These are phyloP conservation scores for Calonectria ilicicola DNA, from an alignment of 2,329 filamentous ascomycete genomes.

Conservation along the genomic window DNA sequence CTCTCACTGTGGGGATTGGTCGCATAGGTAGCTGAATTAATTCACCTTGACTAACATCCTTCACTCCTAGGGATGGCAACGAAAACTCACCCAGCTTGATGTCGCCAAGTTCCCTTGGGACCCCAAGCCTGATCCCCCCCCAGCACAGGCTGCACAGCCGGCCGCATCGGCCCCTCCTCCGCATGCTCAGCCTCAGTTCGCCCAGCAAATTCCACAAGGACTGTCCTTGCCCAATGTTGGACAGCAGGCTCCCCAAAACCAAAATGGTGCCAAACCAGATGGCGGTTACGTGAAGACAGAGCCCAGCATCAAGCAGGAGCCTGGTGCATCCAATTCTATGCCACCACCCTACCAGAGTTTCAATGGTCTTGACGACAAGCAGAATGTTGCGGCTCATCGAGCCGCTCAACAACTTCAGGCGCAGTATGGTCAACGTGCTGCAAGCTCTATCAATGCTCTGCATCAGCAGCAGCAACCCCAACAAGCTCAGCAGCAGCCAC, in stretches of 20 bases:
- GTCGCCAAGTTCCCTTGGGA: conserved; percentile 97
- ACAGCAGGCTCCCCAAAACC: conserved; percentile 38
- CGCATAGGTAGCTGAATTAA: neutral
- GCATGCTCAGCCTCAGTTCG: conserved; percentile 48
- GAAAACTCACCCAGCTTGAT: conserved; percentile 85
- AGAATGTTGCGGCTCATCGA: conserved; percentile 62
- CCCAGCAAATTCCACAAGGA: conserved; percentile 42
- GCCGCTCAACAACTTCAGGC: conserved; percentile 68
- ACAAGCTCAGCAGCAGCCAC: conserved; percentile 43
- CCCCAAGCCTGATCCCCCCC: conserved; percentile 77
- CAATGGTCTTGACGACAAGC: conserved; percentile 49
- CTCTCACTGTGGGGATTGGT: neutral
- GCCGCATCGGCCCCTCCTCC: conserved; percentile 36
- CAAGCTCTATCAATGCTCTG: conserved; percentile 74
- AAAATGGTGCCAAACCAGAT: conserved; percentile 59
- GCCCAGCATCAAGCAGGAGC: conserved; percentile 59
- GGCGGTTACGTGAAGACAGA: conserved; percentile 60
- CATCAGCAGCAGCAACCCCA: conserved; percentile 55
- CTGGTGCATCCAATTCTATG: conserved; percentile 49
- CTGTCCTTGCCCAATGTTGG: conserved; percentile 47
- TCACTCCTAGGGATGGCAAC: conserved; percentile 84
- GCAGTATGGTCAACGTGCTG: conserved; percentile 73
- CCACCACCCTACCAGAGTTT: conserved; percentile 48
- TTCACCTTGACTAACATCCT: conserved; percentile 33
- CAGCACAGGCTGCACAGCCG: conserved; percentile 49